Conservation (phyloP, 176 grass and related monocot species). For the Guadua angustifolia region DNA sequence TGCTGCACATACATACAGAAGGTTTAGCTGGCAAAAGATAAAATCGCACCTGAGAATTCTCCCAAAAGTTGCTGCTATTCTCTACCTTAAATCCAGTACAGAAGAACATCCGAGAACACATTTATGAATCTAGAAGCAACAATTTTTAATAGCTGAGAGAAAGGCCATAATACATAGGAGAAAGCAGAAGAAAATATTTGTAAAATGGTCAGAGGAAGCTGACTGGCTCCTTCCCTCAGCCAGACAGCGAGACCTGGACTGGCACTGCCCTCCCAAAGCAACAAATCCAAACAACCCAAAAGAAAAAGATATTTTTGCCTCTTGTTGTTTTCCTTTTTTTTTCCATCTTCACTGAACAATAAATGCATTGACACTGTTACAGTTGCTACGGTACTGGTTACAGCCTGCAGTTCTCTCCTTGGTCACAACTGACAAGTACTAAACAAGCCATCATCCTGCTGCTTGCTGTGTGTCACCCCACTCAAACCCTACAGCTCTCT, state of each 20-base stretch:
- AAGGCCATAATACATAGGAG: not conserved
- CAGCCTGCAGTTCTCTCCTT: not conserved
- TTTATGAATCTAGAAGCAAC: not conserved
- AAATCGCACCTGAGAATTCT: slow-evolving; percentile 1
- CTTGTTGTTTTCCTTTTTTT: not conserved
- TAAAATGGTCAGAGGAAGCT: slow-evolving; percentile 46
- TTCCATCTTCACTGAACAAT: not conserved
- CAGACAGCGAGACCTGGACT: slow-evolving; percentile 61
- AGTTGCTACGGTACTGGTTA: not conserved
- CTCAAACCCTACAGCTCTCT: not conserved
- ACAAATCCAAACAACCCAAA: slow-evolving; percentile 4
- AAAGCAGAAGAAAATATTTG: slow-evolving; percentile 17
- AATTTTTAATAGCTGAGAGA: not conserved
- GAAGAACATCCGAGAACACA: not conserved
- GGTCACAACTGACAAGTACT: not conserved
- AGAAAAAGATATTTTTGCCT: not conserved
- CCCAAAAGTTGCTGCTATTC: slow-evolving; percentile 1
- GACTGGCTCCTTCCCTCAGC: slow-evolving; percentile 42
- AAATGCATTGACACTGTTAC: not conserved
- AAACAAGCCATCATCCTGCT: not conserved
- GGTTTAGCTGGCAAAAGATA: not conserved
- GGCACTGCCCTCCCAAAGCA: slow-evolving; percentile 38
- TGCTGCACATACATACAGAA: not conserved
- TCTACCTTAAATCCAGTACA: slow-evolving; percentile 28
- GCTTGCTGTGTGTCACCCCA: slow-evolving; percentile 22